Conservation (phyloP, 176 grass and related monocot genomes). For the Carex scoparia region DNA sequence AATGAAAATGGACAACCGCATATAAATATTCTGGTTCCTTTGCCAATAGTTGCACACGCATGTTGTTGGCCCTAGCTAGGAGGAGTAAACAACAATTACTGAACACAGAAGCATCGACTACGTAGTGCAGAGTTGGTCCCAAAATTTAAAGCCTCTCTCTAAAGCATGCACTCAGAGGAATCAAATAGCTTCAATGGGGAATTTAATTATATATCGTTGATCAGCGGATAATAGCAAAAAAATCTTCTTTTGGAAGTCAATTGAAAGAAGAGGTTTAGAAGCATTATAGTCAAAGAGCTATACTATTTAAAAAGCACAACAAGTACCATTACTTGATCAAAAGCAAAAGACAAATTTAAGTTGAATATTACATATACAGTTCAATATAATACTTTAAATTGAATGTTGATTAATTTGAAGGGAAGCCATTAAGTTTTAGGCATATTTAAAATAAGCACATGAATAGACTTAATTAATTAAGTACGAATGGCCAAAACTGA, state of each 20-base stretch:
- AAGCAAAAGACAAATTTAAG: not conserved
- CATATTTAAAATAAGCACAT: not conserved
- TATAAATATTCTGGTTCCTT: not conserved
- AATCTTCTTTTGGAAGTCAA: not conserved
- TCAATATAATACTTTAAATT: not conserved
- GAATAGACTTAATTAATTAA: not conserved
- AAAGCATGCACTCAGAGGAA: not conserved
- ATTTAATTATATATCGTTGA: not conserved
- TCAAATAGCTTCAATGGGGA: conserved; percentile 9
- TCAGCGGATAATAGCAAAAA: not conserved
- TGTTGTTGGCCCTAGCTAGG: conserved; percentile 4
- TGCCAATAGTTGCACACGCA: not conserved
- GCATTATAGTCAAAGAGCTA: not conserved
- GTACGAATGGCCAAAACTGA: not conserved
- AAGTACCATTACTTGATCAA: not conserved
- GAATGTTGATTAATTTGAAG: not conserved
- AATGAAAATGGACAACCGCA: not conserved
- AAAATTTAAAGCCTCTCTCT: not conserved
- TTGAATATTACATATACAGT: not conserved
- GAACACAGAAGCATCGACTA: conserved; percentile 22
- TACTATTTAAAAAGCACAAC: not conserved
- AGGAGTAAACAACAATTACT: conserved; percentile 28
- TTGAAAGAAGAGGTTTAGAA: not conserved
- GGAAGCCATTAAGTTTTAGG: not conserved
- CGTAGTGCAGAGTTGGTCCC: conserved; percentile 11